Evolutionary conservation across 768 basidiomycete genomes (phyloP).

Genomic region (Boletus patriciae): DNA sequence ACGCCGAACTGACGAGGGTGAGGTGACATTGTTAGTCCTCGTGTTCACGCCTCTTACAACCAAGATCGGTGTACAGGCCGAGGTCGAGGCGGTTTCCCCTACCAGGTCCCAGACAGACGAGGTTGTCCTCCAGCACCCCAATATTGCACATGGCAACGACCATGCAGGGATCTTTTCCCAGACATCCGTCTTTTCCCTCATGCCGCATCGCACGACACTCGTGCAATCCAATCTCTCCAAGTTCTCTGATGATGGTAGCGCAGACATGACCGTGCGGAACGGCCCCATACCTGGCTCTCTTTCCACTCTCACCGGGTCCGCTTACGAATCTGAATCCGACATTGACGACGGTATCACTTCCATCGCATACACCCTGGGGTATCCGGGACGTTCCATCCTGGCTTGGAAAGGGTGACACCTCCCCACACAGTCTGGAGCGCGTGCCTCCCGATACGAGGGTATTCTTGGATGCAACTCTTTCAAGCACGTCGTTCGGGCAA

Average conservation of each 20-base stretch:
- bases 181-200: constrained; percentile 27
- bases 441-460: constrained; percentile 61
- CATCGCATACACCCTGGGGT: no score
- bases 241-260: constrained; percentile 29
- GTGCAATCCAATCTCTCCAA: constrained; percentile 46
- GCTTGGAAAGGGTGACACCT: background rate
- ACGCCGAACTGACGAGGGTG: constrained; percentile 61
- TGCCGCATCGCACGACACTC: constrained; percentile 44
- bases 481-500: constrained; percentile 44
- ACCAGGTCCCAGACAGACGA: constrained; percentile 49
- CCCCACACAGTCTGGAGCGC: constrained; percentile 62
- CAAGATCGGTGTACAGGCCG: constrained; percentile 45
- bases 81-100: constrained; percentile 21
- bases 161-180: constrained; percentile 36
- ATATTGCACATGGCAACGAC: constrained; percentile 36
- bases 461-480: constrained; percentile 49
- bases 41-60: constrained; percentile 31
- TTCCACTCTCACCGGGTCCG: constrained; percentile 25
- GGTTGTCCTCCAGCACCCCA: constrained; percentile 29
- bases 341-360: constrained; percentile 41
- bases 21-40: constrained; percentile 29
- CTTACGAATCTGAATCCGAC: constrained; percentile 46
- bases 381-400: no score
- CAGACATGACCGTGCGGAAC: constrained; percentile 33
- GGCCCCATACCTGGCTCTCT: constrained; percentile 23